Conservation (phyloP, 768 basidiomycete species). For the Cystobasidiopsis lactophilus region DNA sequence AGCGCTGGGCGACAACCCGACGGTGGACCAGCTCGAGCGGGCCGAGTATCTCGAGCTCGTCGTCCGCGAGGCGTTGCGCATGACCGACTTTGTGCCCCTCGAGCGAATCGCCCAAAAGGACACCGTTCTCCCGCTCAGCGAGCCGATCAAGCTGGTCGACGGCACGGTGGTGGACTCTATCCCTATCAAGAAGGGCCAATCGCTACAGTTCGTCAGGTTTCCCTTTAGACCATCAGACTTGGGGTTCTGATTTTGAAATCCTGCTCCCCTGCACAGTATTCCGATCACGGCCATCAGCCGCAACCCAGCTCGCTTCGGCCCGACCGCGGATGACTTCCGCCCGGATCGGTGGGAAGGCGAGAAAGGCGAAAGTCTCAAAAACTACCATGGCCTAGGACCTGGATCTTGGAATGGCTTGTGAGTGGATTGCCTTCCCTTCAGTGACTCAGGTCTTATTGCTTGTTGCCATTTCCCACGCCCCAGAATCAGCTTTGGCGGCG, state of each 20-base stretch:
- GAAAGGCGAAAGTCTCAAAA: conserved; percentile 5
- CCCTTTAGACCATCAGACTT: not conserved
- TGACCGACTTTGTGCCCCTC: not conserved
- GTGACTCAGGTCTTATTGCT: too few species aligned
- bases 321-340: conserved; percentile 22
- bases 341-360: conserved; percentile 23
- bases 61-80: not conserved
- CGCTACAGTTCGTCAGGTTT: not conserved
- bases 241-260: too few species aligned
- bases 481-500: conserved; percentile 1
- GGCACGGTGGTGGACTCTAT: not conserved
- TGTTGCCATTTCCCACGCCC: too few species aligned
- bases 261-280: not conserved
- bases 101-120: not conserved
- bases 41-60: not conserved
- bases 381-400: not conserved
- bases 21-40: not conserved
- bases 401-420: conserved; percentile 1
- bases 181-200: conserved; percentile 1
- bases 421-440: too few species aligned
- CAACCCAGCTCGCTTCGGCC: conserved; percentile 22
- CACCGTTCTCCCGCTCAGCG: not conserved
- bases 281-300: conserved; percentile 18
- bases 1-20: not conserved
- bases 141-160: not conserved